Evolutionary conservation across 2,329 filamentous ascomycete species (phyloP), one percentile per base, ranked within the genome.

Genomic region (Aspergillus ustus): DNA sequence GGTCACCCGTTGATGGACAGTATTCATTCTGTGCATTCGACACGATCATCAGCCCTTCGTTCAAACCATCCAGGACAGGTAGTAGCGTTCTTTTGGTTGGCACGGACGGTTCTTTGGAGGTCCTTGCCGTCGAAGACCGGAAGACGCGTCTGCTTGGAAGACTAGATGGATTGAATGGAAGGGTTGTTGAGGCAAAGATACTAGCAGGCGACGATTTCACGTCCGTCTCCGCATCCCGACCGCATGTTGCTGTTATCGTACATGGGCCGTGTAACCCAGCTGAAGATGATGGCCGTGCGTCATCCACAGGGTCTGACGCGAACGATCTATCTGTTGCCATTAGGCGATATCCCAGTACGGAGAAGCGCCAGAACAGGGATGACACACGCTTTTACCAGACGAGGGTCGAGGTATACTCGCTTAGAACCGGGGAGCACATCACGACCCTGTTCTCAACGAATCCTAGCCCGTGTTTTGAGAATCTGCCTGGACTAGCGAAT

Each of bases 1-100:
- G 70, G 40, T 19, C 66, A 4, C 44, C 61, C 1, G 59, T 61
- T 19, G 71, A 75, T 3, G 87, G 89, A 43, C 85, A 85, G 49
- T 91, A 91, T 7, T 92, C 91, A 67, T 91, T 90, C 73, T 95
- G 92, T 73, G 89, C 90, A 6, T 93, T 96, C 69, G 93, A 97
- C 73, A 87, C 83, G 2, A 81, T 96, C 48, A 74, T 78, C 37
- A 78, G 75, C 64, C 75, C 79, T 3, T 80, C 81, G 7, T 75
- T 80, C 59, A 81, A 82, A 65, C 59, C 71, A 17, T 70, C 71
- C 3, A 73, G 72, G 29, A 70, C 72, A 61, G 73, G 70, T 78
- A 66, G 57, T 85, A 91, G 70, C 89, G 90, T 74, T 87, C 91
- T 93, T 49, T 77, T 97, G 4, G 85, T 92, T 8, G 93, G 93